phyloP scores from a whole-genome alignment of 345 rosid species.

The Citrus mangshanensis region DNA sequence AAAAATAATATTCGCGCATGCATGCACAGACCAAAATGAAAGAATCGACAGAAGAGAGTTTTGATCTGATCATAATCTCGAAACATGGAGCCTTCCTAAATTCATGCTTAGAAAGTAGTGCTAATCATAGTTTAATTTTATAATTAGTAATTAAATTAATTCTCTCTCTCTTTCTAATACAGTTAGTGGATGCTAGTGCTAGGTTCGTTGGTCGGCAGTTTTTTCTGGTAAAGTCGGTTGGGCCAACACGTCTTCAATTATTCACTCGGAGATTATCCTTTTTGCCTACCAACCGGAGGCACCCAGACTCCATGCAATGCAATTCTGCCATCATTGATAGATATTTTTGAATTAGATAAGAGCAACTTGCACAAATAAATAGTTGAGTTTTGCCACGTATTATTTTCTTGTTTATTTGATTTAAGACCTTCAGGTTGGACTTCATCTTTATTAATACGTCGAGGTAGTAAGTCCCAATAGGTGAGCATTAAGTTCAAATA shows the following conservation, averaged over 20 bases:
- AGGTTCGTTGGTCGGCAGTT: slow-evolving; percentile 36
- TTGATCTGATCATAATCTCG: not conserved
- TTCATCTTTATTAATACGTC: too few species aligned
- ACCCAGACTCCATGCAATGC: not conserved
- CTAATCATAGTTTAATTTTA: slow-evolving; percentile 1
- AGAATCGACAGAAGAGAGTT: not conserved
- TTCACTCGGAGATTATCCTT: not conserved
- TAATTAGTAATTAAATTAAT: not conserved
- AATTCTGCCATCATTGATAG: too few species aligned
- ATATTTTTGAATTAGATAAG: not conserved
- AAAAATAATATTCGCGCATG: too few species aligned
- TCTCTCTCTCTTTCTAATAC: not conserved
- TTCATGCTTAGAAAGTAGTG: not conserved
- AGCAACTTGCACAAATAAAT: not conserved
- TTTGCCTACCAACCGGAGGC: not conserved
- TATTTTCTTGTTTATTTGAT: not conserved
- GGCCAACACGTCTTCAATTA: slow-evolving; percentile 9
- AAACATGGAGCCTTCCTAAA: slow-evolving; percentile 11
- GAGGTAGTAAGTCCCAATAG: too few species aligned
- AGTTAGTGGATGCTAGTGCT: not conserved
- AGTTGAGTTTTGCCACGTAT: not conserved
- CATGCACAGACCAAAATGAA: not conserved
- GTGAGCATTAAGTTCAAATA: too few species aligned
- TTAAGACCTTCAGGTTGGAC: too few species aligned
- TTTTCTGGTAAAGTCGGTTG: slow-evolving; percentile 41